Percentiles rank a stretch among this genome's conserved stretches.
phyloP scores from a whole-genome alignment of 441 rosid genomes.

The Macaranga tanarius region DNA sequence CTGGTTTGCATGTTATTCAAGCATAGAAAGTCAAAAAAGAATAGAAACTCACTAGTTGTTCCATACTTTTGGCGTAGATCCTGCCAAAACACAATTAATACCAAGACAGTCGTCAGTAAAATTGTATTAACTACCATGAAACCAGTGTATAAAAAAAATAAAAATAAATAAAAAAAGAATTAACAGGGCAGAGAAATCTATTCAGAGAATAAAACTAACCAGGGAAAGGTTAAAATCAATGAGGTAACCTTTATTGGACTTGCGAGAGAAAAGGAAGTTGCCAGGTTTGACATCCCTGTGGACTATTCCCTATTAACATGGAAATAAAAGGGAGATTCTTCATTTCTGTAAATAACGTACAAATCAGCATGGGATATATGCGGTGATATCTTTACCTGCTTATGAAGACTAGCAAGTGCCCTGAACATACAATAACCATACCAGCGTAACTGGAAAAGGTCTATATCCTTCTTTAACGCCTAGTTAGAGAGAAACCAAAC shows the following conservation, averaged over 20 bases:
- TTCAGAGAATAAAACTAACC: conserved; percentile 52
- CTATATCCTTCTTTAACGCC: conserved; percentile 74
- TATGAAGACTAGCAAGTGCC: conserved; percentile 87
- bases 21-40: conserved; percentile 8
- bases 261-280: conserved; percentile 86
- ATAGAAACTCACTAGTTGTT: conserved; percentile 48
- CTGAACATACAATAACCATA: conserved; percentile 89
- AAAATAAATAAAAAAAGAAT: background rate
- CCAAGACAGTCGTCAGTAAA: conserved; percentile 15
- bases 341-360: conserved; percentile 10
- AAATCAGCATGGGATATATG: conserved; percentile 15
- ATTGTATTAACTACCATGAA: conserved; percentile 6
- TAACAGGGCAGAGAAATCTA: background rate
- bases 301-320: conserved; percentile 62
- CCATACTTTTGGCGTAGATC: conserved; percentile 77
- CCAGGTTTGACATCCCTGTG: conserved; percentile 99
- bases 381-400: conserved; percentile 47
- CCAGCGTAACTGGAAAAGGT: conserved; percentile 64
- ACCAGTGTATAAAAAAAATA: background rate
- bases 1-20: background rate
- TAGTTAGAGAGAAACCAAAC: conserved; percentile 27
- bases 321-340: conserved; percentile 15
- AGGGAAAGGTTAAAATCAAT: conserved; percentile 93
- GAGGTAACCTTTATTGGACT: conserved; percentile 73
- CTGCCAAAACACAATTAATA: conserved; percentile 43